Conservation (phyloP, 2,329 filamentous ascomycete genomes). For the Colletotrichum chlorophyti region DNA sequence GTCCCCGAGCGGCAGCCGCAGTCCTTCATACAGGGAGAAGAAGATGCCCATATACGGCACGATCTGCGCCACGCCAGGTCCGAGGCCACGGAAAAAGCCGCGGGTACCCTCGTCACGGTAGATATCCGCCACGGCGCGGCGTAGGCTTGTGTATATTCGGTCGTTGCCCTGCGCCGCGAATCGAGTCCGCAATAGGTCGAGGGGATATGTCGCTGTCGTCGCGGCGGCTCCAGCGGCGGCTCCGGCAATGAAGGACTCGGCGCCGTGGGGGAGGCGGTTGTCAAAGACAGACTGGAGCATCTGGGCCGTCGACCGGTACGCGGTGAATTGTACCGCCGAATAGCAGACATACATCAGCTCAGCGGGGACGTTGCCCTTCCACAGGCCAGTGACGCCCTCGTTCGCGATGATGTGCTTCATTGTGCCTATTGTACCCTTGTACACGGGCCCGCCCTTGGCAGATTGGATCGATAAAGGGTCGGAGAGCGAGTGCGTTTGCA, state of each 20-base stretch:
- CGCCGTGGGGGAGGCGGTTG: slow-evolving; percentile 64
- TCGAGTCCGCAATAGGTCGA: slow-evolving; percentile 90
- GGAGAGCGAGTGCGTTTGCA: slow-evolving; percentile 85
- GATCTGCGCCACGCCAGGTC: slow-evolving; percentile 84
- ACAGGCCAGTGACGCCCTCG: slow-evolving; percentile 86
- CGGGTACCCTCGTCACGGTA: slow-evolving; percentile 72
- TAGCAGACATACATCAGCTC: slow-evolving; percentile 95
- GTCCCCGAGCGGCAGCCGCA: slow-evolving; percentile 65
- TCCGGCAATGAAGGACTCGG: slow-evolving; percentile 83
- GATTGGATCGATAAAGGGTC: slow-evolving; percentile 69
- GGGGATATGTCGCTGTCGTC: slow-evolving; percentile 86
- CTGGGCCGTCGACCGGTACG: slow-evolving; percentile 79
- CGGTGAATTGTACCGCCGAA: slow-evolving; percentile 85
- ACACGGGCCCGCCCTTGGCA: slow-evolving; percentile 56
- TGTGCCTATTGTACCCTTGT: slow-evolving; percentile 80
- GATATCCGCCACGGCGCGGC: slow-evolving; percentile 75
- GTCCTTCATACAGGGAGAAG: slow-evolving; percentile 85
- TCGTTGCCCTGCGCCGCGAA: slow-evolving; percentile 93
- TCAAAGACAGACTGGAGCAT: slow-evolving; percentile 60
- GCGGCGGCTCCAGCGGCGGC: slow-evolving; percentile 83
- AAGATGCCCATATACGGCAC: slow-evolving; percentile 98
- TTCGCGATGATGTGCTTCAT: slow-evolving; percentile 77
- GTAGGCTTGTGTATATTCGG: slow-evolving; percentile 78
- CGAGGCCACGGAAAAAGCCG: slow-evolving; percentile 89
- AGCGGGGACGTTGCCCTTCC: slow-evolving; percentile 98